A percentile compares a stretch with the other conserved stretches of the same genome.
These are phyloP conservation scores for Corymbia maculata DNA, from an alignment of 345 rosid species.

Conservation along the genomic window DNA sequence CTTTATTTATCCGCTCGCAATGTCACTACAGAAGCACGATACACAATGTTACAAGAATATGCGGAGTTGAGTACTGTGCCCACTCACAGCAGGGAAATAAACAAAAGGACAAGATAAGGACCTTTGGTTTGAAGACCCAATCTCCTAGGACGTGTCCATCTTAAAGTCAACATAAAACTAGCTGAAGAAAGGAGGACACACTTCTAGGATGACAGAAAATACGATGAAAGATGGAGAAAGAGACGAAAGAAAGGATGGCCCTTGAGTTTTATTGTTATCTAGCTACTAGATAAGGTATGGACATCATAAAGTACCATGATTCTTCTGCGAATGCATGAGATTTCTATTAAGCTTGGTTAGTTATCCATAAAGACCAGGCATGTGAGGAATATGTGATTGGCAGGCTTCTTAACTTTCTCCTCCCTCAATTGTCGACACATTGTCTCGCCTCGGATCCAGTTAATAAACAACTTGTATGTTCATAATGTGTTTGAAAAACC, in stretches of 20 bases:
- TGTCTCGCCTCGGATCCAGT: neutral
- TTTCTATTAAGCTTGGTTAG: neutral
- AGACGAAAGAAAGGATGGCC: neutral
- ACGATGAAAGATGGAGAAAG: neutral
- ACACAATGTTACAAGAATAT: neutral
- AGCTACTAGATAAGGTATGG: neutral
- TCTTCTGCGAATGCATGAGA: neutral
- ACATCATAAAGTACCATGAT: neutral
- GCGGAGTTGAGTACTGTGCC: constrained; percentile 1
- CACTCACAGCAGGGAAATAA: neutral
- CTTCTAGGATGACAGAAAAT: neutral
- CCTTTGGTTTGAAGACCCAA: neutral
- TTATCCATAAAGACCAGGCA: neutral
- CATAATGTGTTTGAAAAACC: neutral
- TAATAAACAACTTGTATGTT: neutral
- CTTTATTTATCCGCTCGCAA: neutral
- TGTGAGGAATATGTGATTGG: neutral
- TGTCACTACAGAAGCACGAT: neutral
- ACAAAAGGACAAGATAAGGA: neutral
- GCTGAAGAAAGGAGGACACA: neutral
- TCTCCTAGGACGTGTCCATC: neutral
- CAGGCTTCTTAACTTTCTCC: neutral
- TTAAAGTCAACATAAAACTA: neutral
- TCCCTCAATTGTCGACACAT: neutral
- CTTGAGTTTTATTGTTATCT: neutral